phyloP scores from a whole-genome alignment of 1,284 basidiomycete genomes.

The Grifola frondosa region DNA sequence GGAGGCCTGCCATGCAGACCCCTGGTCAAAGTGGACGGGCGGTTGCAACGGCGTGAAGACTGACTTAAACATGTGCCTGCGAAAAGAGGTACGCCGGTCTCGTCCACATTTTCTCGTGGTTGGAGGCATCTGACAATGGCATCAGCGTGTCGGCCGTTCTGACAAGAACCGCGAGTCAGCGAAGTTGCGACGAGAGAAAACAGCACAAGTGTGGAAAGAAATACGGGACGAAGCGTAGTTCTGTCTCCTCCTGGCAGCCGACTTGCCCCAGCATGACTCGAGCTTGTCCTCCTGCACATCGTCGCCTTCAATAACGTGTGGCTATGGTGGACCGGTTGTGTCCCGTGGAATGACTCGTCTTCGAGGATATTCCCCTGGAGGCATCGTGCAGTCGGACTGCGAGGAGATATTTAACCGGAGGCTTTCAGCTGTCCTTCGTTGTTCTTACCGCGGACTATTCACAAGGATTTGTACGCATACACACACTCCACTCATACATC shows the following conservation, averaged over 20 bases:
- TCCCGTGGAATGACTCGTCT: too few relatives aligned
- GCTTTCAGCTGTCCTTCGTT: too few relatives aligned
- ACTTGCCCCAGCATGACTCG: too few relatives aligned
- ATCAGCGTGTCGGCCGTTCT: slow-evolving; percentile 63
- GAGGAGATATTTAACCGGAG: too few relatives aligned
- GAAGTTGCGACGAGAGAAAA: slow-evolving; percentile 56
- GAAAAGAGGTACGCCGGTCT: slow-evolving; percentile 61
- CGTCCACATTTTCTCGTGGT: slow-evolving; percentile 1
- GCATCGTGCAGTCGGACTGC: too few relatives aligned
- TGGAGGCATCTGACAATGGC: not conserved
- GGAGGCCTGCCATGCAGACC: slow-evolving; percentile 60
- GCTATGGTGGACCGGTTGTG: too few relatives aligned
- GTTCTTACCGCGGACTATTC: too few relatives aligned
- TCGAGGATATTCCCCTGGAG: not conserved
- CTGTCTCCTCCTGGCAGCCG: too few relatives aligned
- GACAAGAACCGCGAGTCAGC: slow-evolving; percentile 67
- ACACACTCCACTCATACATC: too few relatives aligned
- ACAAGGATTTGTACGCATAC: too few relatives aligned
- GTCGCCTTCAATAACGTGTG: too few relatives aligned
- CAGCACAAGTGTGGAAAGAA: slow-evolving; percentile 60
- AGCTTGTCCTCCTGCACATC: too few relatives aligned
- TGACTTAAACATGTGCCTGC: slow-evolving; percentile 72
- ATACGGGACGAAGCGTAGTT: slow-evolving; percentile 58
- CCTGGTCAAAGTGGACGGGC: slow-evolving; percentile 64
- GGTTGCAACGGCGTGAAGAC: slow-evolving; percentile 74